Percentiles rank a stretch among this genome's conserved stretches.
Evolutionary conservation across 768 basidiomycete genomes (phyloP).

Genomic region (Leccinum truebloodii): DNA sequence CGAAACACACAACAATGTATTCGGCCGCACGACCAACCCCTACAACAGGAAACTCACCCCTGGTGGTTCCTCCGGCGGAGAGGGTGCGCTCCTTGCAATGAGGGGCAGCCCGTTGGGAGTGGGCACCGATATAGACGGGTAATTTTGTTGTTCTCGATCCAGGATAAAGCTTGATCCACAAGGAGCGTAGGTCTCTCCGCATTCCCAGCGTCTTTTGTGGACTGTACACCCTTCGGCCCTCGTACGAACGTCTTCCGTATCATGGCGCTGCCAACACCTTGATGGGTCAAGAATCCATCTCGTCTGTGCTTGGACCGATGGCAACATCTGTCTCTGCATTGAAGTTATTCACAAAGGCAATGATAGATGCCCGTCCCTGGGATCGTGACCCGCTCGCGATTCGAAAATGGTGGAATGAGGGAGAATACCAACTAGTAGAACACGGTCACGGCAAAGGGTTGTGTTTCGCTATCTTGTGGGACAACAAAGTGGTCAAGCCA

Average conservation of each 20-base stretch:
- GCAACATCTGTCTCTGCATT: constrained; percentile 60
- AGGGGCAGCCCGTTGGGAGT: constrained; percentile 58
- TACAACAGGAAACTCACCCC: constrained; percentile 68
- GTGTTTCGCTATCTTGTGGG: constrained; percentile 67
- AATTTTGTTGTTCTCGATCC: constrained; percentile 3
- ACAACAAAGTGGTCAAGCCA: constrained; percentile 59
- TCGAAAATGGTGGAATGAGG: constrained; percentile 60
- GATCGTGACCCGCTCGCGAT: constrained; percentile 58
- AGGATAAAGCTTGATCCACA: background rate
- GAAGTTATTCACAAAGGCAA: constrained; percentile 54
- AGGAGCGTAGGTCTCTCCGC: constrained; percentile 57
- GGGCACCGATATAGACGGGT: constrained; percentile 85
- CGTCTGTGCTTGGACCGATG: constrained; percentile 77
- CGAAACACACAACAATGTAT: constrained; percentile 80
- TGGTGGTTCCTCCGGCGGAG: constrained; percentile 88
- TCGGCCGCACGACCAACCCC: constrained; percentile 79
- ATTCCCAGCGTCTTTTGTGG: constrained; percentile 73
- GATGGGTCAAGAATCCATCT: constrained; percentile 72
- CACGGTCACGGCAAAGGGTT: constrained; percentile 53
- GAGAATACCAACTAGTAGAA: constrained; percentile 58
- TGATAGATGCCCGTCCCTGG: constrained; percentile 53
- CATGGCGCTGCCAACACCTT: constrained; percentile 61
- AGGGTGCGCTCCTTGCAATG: constrained; percentile 70
- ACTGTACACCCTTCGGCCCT: constrained; percentile 73
- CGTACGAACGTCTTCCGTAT: constrained; percentile 72